phyloP scores from a whole-genome alignment of 805 yeast species.

The Suhomyces vadensis region DNA sequence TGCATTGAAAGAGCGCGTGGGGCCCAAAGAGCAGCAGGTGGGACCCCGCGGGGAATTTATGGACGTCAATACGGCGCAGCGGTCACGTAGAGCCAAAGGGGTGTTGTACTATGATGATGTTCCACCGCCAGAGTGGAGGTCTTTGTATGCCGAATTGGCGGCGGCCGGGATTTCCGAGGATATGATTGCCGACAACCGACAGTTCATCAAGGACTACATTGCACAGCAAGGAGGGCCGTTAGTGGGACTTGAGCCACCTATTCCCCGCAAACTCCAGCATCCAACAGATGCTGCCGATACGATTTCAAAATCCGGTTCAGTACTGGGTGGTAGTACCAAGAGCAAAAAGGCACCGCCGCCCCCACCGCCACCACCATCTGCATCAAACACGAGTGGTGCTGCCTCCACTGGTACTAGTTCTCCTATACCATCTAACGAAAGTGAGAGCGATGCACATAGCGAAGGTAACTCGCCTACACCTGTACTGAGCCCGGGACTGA shows the following conservation, averaged over 20 bases:
- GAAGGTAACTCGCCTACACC: constrained; percentile 10
- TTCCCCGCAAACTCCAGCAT: constrained; percentile 61
- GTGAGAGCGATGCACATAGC: constrained; percentile 3
- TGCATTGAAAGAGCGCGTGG: constrained; percentile 58
- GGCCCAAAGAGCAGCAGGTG: constrained; percentile 24
- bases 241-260: constrained; percentile 82
- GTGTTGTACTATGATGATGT: constrained; percentile 70
- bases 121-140: constrained; percentile 85
- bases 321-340: constrained; percentile 16
- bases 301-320: too few species aligned
- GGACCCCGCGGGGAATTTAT: constrained; percentile 70
- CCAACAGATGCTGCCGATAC: too few species aligned
- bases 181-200: constrained; percentile 84
- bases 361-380: constrained; percentile 35
- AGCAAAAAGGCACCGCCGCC: constrained; percentile 42
- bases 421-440: constrained; percentile 8
- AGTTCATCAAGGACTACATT: constrained; percentile 78
- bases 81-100: constrained; percentile 58
- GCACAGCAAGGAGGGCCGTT: constrained; percentile 74
- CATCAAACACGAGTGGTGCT: constrained; percentile 13
- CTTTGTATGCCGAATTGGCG: constrained; percentile 69
- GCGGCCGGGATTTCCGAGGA: constrained; percentile 81
- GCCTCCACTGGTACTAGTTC: constrained; percentile 7
- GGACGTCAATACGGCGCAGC: constrained; percentile 50
- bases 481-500: constrained; percentile 7